Base-by-base conservation (phyloP, 176 grass and related monocot genomes). In the Olyra latifolia region DNA sequence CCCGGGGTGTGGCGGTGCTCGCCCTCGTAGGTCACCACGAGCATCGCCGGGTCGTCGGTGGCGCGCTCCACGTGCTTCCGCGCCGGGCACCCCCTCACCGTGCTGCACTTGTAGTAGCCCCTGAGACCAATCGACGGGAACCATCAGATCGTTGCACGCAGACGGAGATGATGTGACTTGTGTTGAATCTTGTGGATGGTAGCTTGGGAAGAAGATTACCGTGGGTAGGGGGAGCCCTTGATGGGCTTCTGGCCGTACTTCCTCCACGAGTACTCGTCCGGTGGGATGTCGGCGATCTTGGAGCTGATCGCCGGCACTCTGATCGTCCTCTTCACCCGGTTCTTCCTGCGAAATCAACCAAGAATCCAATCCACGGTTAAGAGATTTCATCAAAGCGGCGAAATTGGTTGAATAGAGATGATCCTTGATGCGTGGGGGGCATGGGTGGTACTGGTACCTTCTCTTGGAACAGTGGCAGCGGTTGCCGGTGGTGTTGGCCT, bases 161-260 rank as follows among this genome's bases (percentile, higher is more conserved):
- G 4, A 7, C 13, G 4, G 43, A 8, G 0, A 42, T 4, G n/a
- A n/a, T n/a, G n/a, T n/a, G n/a, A n/a, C 5, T 19, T 5, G 15
- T 4, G 23, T 10, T 25, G 8, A n/a, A n/a, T 62, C 30, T 62
- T 24, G 17, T 9, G 62, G 6, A 0, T 11, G 1, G 2, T 3
- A n/a, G 9, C 28, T 13, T 22, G 63, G 46, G 50, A 29, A 13
- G 13, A 9, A n/a, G 50, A 60, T 72, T 89, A 98, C 95, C 95
- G 78, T 3, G 92, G 95, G 70, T 91, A 91, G 11, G 95, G 95
- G 60, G 95, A 98, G 29, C 95, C 95, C 50, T 98, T 98, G 92
- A 98, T 98, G 58, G 95, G 95, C 75, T 98, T 98, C 81, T 98
- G 95, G 14, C 95, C 95, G 74, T 98, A 98, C 83, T 98, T 98